Percentiles rank a stretch among this genome's conserved stretches.
phyloP scores from a whole-genome alignment of 1,284 basidiomycete genomes.

The Heterobasidion irregulare region DNA sequence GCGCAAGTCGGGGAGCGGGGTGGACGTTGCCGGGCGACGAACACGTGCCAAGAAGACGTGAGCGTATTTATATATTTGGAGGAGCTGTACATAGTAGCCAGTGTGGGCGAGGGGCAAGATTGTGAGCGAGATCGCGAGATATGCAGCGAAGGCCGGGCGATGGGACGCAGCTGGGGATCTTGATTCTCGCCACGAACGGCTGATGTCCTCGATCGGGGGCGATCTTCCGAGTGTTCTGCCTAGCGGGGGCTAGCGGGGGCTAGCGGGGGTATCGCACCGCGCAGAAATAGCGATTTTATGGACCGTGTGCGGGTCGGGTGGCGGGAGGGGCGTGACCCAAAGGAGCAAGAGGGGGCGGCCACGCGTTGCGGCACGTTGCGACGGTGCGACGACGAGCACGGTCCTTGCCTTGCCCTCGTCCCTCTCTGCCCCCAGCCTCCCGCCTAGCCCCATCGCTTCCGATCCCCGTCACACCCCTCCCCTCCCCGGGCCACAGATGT shows the following conservation, averaged over 20 bases:
- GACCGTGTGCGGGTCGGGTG: too few species aligned
- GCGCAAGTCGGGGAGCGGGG: conserved; percentile 12
- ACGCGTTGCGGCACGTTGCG: not conserved
- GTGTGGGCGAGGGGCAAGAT: too few species aligned
- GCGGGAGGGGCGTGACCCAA: not conserved
- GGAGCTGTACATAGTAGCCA: not conserved
- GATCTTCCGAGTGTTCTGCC: too few species aligned
- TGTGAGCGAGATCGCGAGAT: too few species aligned
- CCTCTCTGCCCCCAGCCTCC: not conserved
- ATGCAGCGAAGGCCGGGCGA: too few species aligned
- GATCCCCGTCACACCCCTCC: not conserved
- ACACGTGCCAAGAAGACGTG: conserved; percentile 13
- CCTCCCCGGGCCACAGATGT: too few species aligned
- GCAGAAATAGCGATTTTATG: too few species aligned
- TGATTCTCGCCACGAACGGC: too few species aligned
- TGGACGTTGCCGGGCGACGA: conserved; percentile 10
- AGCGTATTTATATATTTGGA: not conserved
- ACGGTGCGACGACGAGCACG: conserved; percentile 4
- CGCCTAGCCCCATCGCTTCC: not conserved
- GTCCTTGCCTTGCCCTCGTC: conserved; percentile 9
- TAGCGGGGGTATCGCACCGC: too few species aligned
- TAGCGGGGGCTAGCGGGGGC: too few species aligned
- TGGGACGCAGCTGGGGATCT: too few species aligned
- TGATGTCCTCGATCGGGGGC: too few species aligned
- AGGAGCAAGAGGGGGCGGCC: not conserved